A percentile compares a stretch with the other conserved stretches of the same genome.
Conservation (phyloP, 2,329 filamentous ascomycete genomes). For the Exutisphaerella laricina region DNA sequence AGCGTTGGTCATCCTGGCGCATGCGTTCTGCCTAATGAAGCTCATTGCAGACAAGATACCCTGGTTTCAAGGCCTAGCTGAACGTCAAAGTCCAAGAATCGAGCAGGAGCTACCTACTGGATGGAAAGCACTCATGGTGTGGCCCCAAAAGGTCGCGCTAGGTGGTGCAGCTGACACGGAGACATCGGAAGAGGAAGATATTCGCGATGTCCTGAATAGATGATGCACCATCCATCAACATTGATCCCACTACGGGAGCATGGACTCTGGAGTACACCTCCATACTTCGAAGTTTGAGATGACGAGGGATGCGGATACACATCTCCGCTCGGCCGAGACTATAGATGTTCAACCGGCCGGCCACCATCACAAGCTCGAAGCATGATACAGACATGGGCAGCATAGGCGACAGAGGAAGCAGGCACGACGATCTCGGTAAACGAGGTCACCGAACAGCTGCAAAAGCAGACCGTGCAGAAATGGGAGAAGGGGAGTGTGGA, state of each 20-base stretch:
- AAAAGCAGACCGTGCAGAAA: slow-evolving; percentile 25
- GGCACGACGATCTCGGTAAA: slow-evolving; percentile 32
- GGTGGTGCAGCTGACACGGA: no score
- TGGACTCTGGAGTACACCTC: slow-evolving; percentile 31
- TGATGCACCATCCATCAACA: no score
- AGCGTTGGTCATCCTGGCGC: slow-evolving; percentile 22
- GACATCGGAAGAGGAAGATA: no score
- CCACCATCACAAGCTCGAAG: no score
- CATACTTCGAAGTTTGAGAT: slow-evolving; percentile 30
- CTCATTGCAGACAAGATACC: slow-evolving; percentile 20
- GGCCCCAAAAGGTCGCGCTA: slow-evolving; percentile 29
- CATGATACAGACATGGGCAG: no score
- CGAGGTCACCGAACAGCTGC: slow-evolving; percentile 30
- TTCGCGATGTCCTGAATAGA: no score
- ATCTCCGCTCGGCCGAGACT: slow-evolving; percentile 34
- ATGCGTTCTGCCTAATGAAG: slow-evolving; percentile 25
- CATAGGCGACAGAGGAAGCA: no score
- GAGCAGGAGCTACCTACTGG: slow-evolving; percentile 31
- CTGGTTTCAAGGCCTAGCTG: slow-evolving; percentile 25
- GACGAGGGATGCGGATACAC: slow-evolving; percentile 24
- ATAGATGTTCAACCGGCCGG: slow-evolving; percentile 36
- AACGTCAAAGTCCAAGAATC: slow-evolving; percentile 25
- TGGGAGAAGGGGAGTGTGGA: slow-evolving; percentile 33
- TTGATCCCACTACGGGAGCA: slow-evolving; percentile 34
- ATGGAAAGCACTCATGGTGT: slow-evolving; percentile 20